Base-by-base conservation (phyloP, 192 early-diverging fungal species). In the Linderina pennispora region DNA sequence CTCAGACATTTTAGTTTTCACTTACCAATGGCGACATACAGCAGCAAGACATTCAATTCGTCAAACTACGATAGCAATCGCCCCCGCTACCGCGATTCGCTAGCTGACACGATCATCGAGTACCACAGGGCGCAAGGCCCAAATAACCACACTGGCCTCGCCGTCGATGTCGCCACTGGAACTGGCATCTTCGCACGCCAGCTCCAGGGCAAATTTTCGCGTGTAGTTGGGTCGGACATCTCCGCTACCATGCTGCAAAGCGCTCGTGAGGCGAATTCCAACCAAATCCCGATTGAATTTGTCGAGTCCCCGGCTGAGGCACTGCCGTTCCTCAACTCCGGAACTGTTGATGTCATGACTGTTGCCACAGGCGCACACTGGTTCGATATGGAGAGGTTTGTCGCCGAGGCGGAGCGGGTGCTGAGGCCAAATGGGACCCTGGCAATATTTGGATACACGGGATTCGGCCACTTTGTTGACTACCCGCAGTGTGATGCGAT, bases 151-250 rank as follows among this genome's bases (percentile, higher is more conserved):
- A 55, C 62, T 13, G 47, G 51, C 21, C 52, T 76, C 4, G 66
- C 52, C 3, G 62, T 76, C 1, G 74, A 76, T 32, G 58, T 76
- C 1, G 74, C 66, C 18, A 62, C 66, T 3, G 74, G 74, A 4
- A 76, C 74, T 1, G 74, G 74, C 2, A 61, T 65, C 28, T 56
- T 75, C 52, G 61, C 65, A 2, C 55, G 55, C 23, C 60, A 60
- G 52, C 56, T 64, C 18, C 50, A 49, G 31, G 48, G 43, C 8
- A 41, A 26, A 10, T 53, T 58, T 24, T 42, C 38, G 22, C 40
- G 43, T 24, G 74, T 76, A 6, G 24, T 70, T 24, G 74, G 62
- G 6, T 50, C 55, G 1, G 74, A 76, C 24, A 51, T 70, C 2
- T 76, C 74, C 2, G 38, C 35, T 1, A 43, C 28, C 22, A 76